Conservation (phyloP, 1,284 basidiomycete species). For the Rhodotorula sp. region DNA sequence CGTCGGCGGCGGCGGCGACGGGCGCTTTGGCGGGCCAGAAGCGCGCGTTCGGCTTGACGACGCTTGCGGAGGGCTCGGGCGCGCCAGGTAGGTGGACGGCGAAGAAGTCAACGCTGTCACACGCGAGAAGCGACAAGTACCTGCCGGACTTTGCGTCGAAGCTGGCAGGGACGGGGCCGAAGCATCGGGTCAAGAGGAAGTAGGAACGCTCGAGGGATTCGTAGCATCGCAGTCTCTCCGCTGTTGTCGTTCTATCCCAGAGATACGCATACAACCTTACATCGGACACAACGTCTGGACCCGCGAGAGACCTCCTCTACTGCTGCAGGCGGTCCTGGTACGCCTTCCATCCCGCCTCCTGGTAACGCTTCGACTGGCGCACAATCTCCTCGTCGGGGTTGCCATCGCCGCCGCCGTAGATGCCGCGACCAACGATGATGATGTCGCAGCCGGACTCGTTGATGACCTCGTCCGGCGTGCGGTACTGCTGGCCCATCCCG, state of each 20-base stretch:
- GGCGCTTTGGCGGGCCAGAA: not conserved
- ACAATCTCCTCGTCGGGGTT: conserved; percentile 63
- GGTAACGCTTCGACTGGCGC: conserved; percentile 78
- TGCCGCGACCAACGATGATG: conserved; percentile 95
- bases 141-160: not conserved
- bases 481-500: conserved; percentile 92
- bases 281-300: not conserved
- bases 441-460: conserved; percentile 87
- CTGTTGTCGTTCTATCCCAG: conserved; percentile 6
- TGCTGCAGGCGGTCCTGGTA: conserved; percentile 56
- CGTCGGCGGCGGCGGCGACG: not conserved
- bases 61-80: not conserved
- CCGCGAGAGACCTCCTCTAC: not conserved
- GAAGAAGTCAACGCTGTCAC: conserved; percentile 1
- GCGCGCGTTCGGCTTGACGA: not conserved
- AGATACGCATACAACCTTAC: not conserved
- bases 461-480: conserved; percentile 85
- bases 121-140: conserved; percentile 2
- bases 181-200: not conserved
- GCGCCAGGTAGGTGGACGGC: no score
- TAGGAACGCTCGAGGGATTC: not conserved
- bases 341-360: conserved; percentile 85
- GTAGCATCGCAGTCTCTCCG: not conserved
- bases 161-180: not conserved
- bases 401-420: conserved; percentile 75